Evolutionary conservation across 1,284 basidiomycete genomes (phyloP), one percentile per base, ranked within the genome.

Genomic region (Cryptococcus hybrid): DNA sequence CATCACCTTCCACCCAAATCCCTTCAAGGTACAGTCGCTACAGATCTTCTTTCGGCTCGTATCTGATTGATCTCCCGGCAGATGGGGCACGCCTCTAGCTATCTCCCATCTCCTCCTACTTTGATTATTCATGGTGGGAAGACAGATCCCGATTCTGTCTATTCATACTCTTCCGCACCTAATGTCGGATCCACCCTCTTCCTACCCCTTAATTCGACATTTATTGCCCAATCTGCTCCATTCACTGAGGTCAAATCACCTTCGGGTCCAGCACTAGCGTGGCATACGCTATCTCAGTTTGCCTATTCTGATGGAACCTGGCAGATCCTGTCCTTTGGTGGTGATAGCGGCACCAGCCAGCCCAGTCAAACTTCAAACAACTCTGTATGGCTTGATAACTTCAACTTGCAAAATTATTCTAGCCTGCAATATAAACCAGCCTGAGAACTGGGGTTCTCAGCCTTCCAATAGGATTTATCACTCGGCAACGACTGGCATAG

Each of bases 81-180:
- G 90, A 80, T 93, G 90, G 90, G 90, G 40, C 88, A 90, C 62
- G 88, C 88, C 8, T 78, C 80, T 1, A 82, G 84, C 24, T 70
- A 87, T 47, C 76, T 89, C 24, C 80, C 84, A 62, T 66, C 68
- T 1, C 68, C 71, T 0, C 82, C 85, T 57, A 80, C 82, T 6
- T 79, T 92, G 43, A 85, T 85, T 71, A 77, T 92, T 44, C 86
- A 88, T 58, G 90, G 90, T 35, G 90, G 90, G 56, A 86, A 89
- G 69, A 86, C 84, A 34, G 88, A 91, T 73, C 79, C 82, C 15
- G 84, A 78, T 72, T 86, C 87, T 67, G 71, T 80, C 7, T 88
- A 82, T 69, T 84, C 85, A 2, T 93, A 92, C 75, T 83, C 82
- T 38, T 83, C 85, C 30, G 88, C 89, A 13, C 87, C 87, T 57